Evolutionary conservation across 106 monocot genomes (phyloP).

Genomic region (Acanthochlamys bracteata): DNA sequence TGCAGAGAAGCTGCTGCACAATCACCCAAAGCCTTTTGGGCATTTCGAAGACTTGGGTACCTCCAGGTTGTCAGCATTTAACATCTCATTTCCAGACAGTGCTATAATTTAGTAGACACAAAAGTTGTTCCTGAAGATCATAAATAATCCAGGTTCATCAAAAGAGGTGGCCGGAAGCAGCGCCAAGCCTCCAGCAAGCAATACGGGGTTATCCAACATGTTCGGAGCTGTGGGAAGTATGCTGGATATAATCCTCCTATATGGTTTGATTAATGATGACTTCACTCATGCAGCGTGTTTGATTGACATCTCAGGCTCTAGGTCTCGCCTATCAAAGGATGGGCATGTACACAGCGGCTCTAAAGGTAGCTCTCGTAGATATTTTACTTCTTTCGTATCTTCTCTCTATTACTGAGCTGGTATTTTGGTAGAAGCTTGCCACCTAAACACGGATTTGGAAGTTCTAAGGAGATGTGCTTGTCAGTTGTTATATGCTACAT

Average conservation of each 20-base stretch:
- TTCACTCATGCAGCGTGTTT: conserved; percentile 1
- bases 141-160: conserved; percentile 52
- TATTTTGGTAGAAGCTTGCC: background rate
- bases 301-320: conserved; percentile 43
- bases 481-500: no score
- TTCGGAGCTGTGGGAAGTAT: conserved; percentile 93
- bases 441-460: background rate
- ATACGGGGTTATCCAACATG: conserved; percentile 79
- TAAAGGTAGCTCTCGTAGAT: conserved; percentile 57
- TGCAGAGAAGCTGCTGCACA: conserved; percentile 75
- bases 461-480: no score
- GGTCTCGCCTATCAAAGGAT: conserved; percentile 80
- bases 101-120: background rate
- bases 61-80: conserved; percentile 36
- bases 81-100: background rate
- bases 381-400: no score
- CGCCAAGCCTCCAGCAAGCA: conserved; percentile 84
- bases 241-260: background rate
- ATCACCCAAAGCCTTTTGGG: conserved; percentile 95
- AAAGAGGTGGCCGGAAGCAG: conserved; percentile 82
- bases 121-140: background rate
- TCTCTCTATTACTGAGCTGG: background rate
- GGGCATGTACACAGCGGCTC: conserved; percentile 91
- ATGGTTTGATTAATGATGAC: background rate
- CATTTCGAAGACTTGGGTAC: conserved; percentile 80